Percentiles rank a stretch among this genome's conserved stretches.
These are phyloP conservation scores for Phytophthora constricta DNA, from an alignment of 352 stramenopile species.

Conservation along the genomic window DNA sequence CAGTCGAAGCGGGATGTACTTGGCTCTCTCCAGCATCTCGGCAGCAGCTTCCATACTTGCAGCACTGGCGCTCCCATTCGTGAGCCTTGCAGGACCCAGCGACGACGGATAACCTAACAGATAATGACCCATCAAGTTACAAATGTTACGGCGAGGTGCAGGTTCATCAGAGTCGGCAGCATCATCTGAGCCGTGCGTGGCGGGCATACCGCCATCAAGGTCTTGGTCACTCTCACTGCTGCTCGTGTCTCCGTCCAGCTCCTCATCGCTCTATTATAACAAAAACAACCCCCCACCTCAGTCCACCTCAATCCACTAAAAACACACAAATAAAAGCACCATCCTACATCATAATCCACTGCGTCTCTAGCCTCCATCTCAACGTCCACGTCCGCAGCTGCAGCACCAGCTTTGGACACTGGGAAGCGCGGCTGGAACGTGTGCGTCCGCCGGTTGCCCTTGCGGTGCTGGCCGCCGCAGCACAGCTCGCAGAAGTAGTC, in stretches of 20 bases:
- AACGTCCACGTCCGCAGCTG: constrained; percentile 15
- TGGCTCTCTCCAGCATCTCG: constrained; percentile 91
- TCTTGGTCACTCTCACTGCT: constrained; percentile 51
- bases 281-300: neutral
- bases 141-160: constrained; percentile 78
- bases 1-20: constrained; percentile 96
- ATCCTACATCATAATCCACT: constrained; percentile 44
- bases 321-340: constrained; percentile 12
- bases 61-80: constrained; percentile 17
- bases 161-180: constrained; percentile 42
- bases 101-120: constrained; percentile 75
- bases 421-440: constrained; percentile 76
- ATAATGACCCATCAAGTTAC: constrained; percentile 89
- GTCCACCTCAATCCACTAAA: constrained; percentile 8
- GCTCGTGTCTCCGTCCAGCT: constrained; percentile 50
- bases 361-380: constrained; percentile 36
- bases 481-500: constrained; percentile 91
- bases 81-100: constrained; percentile 27
- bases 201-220: constrained; percentile 38
- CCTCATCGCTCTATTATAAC: constrained; percentile 44
- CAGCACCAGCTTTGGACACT: constrained; percentile 12
- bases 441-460: constrained; percentile 78
- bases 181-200: constrained; percentile 35
- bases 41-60: constrained; percentile 21
- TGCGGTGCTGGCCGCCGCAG: constrained; percentile 85